A percentile compares a stretch with the other conserved stretches of the same genome.
These are phyloP conservation scores for Pleurotus pulmonarius DNA, from an alignment of 768 basidiomycete genomes.

Conservation along the genomic window DNA sequence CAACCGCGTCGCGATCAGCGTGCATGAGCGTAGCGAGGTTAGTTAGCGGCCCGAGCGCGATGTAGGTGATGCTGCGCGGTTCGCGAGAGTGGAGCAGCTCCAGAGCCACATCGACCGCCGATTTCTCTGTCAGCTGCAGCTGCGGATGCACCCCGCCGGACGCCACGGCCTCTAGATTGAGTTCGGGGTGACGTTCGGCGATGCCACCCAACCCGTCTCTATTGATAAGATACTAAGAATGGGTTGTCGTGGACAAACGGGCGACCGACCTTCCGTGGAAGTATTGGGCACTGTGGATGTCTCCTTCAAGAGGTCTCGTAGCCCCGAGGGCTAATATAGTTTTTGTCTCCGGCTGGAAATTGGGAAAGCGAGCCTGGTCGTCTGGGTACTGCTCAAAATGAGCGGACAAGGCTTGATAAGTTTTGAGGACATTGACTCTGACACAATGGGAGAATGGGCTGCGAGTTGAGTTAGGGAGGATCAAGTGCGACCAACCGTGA, in stretches of 20 bases:
- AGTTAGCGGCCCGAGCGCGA: conserved; percentile 75
- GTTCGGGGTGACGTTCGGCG: conserved; percentile 59
- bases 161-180: conserved; percentile 28
- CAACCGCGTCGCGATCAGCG: conserved; percentile 47
- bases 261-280: conserved; percentile 72
- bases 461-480: neutral
- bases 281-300: conserved; percentile 71
- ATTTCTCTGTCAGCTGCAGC: conserved; percentile 39
- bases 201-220: conserved; percentile 74
- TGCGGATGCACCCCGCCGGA: conserved; percentile 17
- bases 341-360: conserved; percentile 45
- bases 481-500: conserved; percentile 45
- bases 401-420: conserved; percentile 62
- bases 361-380: conserved; percentile 55
- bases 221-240: neutral
- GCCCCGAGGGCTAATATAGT: conserved; percentile 67
- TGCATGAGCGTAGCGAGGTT: conserved; percentile 70
- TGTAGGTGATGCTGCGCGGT: conserved; percentile 58
- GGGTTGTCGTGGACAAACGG: neutral
- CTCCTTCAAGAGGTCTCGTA: conserved; percentile 65
- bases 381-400: conserved; percentile 56
- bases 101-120: conserved; percentile 52
- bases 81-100: conserved; percentile 51
- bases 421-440: conserved; percentile 72
- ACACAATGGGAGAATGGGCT: neutral